A percentile compares a stretch with the other conserved stretches of the same genome.
Evolutionary conservation across 495 filamentous ascomycete genomes (phyloP).

Genomic region (Cairneyella variabilis): DNA sequence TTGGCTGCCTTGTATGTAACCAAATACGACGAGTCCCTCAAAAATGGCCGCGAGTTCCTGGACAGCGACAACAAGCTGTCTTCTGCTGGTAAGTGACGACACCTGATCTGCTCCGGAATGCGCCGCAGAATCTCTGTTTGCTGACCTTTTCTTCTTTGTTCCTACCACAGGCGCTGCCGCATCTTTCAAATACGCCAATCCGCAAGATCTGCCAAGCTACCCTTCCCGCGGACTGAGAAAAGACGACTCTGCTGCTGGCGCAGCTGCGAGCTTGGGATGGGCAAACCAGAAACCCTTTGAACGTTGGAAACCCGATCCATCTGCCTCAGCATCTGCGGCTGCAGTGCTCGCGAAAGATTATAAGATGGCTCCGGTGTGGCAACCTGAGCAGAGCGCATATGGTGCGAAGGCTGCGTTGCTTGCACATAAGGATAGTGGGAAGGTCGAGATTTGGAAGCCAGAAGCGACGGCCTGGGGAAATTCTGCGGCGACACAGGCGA

Average conservation of each 20-base stretch:
- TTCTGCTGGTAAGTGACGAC: conserved; percentile 40
- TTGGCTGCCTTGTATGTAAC: conserved; percentile 38
- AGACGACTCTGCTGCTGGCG: conserved; percentile 62
- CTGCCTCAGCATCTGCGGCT: conserved; percentile 62
- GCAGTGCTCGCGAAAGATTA: conserved; percentile 67
- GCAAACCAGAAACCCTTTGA: conserved; percentile 58
- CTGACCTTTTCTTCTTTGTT: not conserved
- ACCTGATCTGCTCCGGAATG: conserved; percentile 1
- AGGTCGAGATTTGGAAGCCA: conserved; percentile 46
- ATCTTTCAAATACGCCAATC: conserved; percentile 62
- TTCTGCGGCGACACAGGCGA: conserved; percentile 56
- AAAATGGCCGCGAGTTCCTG: conserved; percentile 29
- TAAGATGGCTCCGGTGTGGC: conserved; percentile 49
- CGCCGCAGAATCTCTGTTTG: not conserved
- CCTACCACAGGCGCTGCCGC: conserved; percentile 55
- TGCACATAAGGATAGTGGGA: conserved; percentile 58
- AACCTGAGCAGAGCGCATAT: conserved; percentile 52
- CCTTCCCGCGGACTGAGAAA: conserved; percentile 60
- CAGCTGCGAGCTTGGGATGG: conserved; percentile 71
- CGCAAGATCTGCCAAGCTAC: conserved; percentile 63
- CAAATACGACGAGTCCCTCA: conserved; percentile 17
- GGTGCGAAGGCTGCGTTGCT: conserved; percentile 70
- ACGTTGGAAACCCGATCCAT: conserved; percentile 56
- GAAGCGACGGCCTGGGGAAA: conserved; percentile 46
- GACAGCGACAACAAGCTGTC: conserved; percentile 48